Percentiles rank a stretch among this genome's conserved stretches.
phyloP scores from a whole-genome alignment of 1,284 basidiomycete genomes.

The Microbotryum silenes-acaulis region DNA sequence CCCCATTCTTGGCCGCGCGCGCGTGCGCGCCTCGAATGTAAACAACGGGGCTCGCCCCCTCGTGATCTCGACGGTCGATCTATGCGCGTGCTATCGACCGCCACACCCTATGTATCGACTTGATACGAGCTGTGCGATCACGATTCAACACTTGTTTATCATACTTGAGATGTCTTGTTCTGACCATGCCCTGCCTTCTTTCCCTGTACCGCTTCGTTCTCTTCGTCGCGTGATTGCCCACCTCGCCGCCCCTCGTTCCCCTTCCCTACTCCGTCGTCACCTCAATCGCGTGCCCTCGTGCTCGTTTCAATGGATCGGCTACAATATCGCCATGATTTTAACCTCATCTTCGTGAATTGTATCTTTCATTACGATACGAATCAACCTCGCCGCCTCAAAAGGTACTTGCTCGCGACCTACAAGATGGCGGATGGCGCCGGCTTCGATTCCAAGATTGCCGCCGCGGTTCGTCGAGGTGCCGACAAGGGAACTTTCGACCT shows the following conservation, averaged over 20 bases:
- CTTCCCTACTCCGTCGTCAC: not conserved
- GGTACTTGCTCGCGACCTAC: constrained; percentile 20
- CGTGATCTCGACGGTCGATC: not conserved
- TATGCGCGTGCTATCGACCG: not conserved
- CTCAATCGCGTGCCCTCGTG: not conserved
- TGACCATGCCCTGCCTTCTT: not conserved
- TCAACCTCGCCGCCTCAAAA: not conserved
- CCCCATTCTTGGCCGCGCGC: not conserved
- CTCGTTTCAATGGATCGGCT: not conserved
- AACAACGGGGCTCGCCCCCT: not conserved
- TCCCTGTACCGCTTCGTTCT: not conserved
- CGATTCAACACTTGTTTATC: not conserved
- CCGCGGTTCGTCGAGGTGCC: constrained; percentile 18
- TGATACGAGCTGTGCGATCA: not conserved
- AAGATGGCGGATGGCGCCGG: constrained; percentile 4
- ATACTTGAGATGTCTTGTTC: not conserved
- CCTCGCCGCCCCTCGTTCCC: not conserved
- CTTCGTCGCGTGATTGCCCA: not conserved
- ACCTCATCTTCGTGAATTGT: not conserved
- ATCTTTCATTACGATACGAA: not conserved
- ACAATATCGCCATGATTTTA: too few species aligned
- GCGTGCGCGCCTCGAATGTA: not conserved
- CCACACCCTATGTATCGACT: not conserved
- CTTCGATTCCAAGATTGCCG: constrained; percentile 11
- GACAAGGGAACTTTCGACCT: constrained; percentile 27